Evolutionary conservation across 2,329 filamentous ascomycete genomes (phyloP).

Genomic region (Passalora sequoiae): DNA sequence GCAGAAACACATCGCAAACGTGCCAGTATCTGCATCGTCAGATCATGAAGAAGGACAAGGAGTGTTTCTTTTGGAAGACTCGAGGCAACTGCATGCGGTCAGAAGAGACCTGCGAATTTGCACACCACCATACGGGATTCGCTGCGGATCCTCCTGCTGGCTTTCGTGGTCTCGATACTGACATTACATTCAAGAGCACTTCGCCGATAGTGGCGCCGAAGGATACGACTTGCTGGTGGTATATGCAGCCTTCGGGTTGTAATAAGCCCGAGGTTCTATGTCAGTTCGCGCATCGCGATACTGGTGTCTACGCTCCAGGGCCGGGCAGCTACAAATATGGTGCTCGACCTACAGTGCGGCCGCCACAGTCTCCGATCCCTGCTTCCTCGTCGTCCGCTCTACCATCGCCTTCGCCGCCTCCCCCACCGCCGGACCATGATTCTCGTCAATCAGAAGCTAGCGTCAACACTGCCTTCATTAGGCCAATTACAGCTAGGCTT

Average conservation of each 20-base stretch:
- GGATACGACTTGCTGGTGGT: constrained; percentile 16
- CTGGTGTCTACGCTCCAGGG: constrained; percentile 12
- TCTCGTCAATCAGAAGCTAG: no score
- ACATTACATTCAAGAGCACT: not conserved
- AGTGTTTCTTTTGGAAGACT: constrained; percentile 9
- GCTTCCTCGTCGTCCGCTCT: no score
- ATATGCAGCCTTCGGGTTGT: constrained; percentile 14
- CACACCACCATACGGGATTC: constrained; percentile 6
- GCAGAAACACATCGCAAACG: constrained; percentile 3
- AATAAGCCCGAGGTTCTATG: constrained; percentile 16
- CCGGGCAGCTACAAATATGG: constrained; percentile 5
- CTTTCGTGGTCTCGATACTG: not conserved
- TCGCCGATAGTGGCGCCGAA: not conserved
- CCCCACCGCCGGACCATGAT: no score
- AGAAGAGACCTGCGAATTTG: constrained; percentile 4
- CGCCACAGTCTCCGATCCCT: no score
- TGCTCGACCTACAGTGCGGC: not conserved
- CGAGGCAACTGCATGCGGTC: constrained; percentile 6
- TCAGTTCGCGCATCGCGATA: constrained; percentile 23
- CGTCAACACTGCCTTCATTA: no score
- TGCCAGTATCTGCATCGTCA: constrained; percentile 9
- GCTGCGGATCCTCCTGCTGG: constrained; percentile 4
- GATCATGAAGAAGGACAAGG: not conserved
- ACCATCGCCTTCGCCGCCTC: not conserved
- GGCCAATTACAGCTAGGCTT: constrained; percentile 10